Base-by-base conservation (phyloP, 2,329 filamentous ascomycete genomes). In the Microcyclosporella mali region DNA sequence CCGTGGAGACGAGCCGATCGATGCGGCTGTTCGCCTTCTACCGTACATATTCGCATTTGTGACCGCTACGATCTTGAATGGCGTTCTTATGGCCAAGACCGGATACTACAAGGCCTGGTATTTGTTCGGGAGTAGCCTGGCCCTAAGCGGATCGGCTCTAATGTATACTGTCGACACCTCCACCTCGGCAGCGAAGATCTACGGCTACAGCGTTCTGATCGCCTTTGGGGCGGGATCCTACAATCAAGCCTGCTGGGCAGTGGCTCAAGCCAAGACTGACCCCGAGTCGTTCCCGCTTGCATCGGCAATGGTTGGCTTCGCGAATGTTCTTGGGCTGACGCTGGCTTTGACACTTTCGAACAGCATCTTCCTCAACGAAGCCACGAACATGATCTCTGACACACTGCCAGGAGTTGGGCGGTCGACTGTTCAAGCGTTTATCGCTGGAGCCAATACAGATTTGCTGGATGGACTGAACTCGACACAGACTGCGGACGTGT, bases 1-100 rank as follows among this genome's bases (percentile, higher is more conserved):
- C 0, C 64, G 61, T 2, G 68, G 68, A 3, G 71, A 73, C 31
- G 57, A 50, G 0, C 60, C 69, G 0, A 51, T 73, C 2, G 45
- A 65, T 10, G 63, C 70, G 7, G 69, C 64, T 1, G 63, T 69
- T 1, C 60, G 64, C 8, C 56, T 73, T 1, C 54, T 73, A 1
- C 72, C 70, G 0, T 41, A 42, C 27, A 37, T 46, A 31, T 14
- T 38, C 4, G 25, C 46, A n/a, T 35, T 46, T n/a, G 33, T 44
- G 15, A 19, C 33, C 1, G 37, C 36, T 7, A 37, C 42, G 4
- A 11, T 51, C 21, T 15, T 33, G 31, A 14, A 9, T 15, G 31
- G 31, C 7, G 31, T 9, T 10, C 10, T 41, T 3, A 17, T 43
- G 2, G 21, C 28, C 1, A 35, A n/a, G 10, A 31, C 25, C 6